Base-by-base conservation (phyloP, 768 basidiomycete genomes). In the Podaxis pistillaris region DNA sequence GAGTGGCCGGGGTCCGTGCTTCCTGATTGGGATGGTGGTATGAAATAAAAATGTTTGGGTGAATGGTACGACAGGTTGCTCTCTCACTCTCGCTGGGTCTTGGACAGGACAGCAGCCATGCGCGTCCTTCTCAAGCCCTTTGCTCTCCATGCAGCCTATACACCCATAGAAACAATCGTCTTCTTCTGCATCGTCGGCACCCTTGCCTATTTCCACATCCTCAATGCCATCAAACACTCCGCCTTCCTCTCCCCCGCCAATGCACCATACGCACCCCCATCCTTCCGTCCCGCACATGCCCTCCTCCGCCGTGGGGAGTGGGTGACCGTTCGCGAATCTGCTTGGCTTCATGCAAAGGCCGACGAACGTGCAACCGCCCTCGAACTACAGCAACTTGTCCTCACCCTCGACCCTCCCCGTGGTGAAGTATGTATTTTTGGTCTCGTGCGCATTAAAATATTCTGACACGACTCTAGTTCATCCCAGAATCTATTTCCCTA, bases 161-260 rank as follows among this genome's bases (percentile, higher is more conserved):
- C 81, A 4, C 91, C 91, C 54, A 91, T 93, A 65, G 96, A 98
- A 71, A 90, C 91, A 7, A 94, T 97, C 66, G 94, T 97, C 61
- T 86, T 87, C 73, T 90, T 93, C 79, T 93, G 88, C 73, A 86
- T 95, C 69, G 73, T 96, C 63, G 90, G 91, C 22, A 98, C 97
- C 0, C 84, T 98, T 56, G 91, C 93, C 52, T 98, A 98, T 75
- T 97, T 98, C 74, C 94, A 96, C 70, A 83, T 97, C 67, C 84
- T 99, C 64, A 86, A 86, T 60, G 91, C 91, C 57, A 91, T 98
- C 71, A 95, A 96, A 69, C 88, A 94, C 69, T 93, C 91, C 0
- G 82, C 91, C 24, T 89, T 94, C 75, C 83, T 94, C 59, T 86
- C 86, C 0, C 79, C 89, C 0, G 70, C 80, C 3, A 66, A 67